Evolutionary conservation across 208 protist species (phyloP).

Genomic region (Leishmania aethiopica): DNA sequence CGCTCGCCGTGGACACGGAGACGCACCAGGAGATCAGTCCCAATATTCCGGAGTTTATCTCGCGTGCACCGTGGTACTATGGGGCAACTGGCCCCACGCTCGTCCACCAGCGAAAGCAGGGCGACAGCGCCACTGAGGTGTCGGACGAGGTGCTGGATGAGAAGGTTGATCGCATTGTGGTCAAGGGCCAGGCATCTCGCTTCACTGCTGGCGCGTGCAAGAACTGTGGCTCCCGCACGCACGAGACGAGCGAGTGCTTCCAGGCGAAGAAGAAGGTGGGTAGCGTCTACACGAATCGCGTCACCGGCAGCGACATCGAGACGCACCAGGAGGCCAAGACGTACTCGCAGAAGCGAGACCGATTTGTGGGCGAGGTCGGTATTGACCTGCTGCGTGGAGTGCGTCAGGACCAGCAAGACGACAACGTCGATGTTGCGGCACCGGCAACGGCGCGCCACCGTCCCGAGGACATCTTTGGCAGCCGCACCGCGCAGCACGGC

Average conservation of each 20-base stretch:
- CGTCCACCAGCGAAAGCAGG: slow-evolving; percentile 87
- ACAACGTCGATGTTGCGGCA: slow-evolving; percentile 10
- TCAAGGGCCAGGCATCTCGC: slow-evolving; percentile 69
- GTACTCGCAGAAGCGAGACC: slow-evolving; percentile 80
- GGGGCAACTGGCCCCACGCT: slow-evolving; percentile 74
- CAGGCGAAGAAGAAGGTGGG: slow-evolving; percentile 87
- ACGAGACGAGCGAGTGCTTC: slow-evolving; percentile 96
- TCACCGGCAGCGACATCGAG: slow-evolving; percentile 65
- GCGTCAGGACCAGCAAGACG: slow-evolving; percentile 18
- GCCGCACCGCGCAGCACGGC: slow-evolving; percentile 66
- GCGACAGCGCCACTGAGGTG: slow-evolving; percentile 4
- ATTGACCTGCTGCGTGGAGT: slow-evolving; percentile 59
- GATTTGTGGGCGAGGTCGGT: slow-evolving; percentile 62
- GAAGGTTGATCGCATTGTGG: slow-evolving; percentile 38
- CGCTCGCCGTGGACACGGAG: slow-evolving; percentile 79
- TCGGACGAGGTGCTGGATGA: slow-evolving; percentile 44
- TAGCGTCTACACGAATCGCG: slow-evolving; percentile 62
- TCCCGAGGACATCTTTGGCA: slow-evolving; percentile 50
- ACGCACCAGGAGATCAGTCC: slow-evolving; percentile 95
- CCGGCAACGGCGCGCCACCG: slow-evolving; percentile 5
- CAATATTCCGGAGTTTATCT: slow-evolving; percentile 98
- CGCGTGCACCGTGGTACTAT: slow-evolving; percentile 97
- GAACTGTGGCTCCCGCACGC: slow-evolving; percentile 98
- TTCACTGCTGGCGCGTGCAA: slow-evolving; percentile 97
- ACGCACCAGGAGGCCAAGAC: slow-evolving; percentile 20